Base-by-base conservation (phyloP, 192 early-diverging fungal species). In the Dimargaris cristalligena region DNA sequence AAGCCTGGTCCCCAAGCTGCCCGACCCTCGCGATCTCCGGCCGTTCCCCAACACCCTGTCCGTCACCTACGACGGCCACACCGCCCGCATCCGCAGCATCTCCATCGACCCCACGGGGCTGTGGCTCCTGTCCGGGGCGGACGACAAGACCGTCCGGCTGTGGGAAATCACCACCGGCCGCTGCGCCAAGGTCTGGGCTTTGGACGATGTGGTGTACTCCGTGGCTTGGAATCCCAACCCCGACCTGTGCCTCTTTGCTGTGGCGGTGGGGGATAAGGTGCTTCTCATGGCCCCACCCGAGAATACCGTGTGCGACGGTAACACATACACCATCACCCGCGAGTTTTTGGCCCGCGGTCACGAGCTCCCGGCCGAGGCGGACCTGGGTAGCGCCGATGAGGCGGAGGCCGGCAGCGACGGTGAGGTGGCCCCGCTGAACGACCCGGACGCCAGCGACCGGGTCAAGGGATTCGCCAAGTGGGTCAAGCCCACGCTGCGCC, bases 111-210 rank as follows among this genome's bases (percentile, higher is more conserved):
- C 94, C 18, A 78, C 80, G 33, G 96, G 96, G n/a, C 74, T 90
- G 59, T 97, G 81, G 78, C 68, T 96, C 41, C 73, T 85, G 18
- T 90, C 94, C 4, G 92, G 92, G 45, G 83, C 84, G 4, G 94
- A 99, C 63, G 96, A 99, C 69, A 67, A 79, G 31, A 87, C 88
- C 26, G 81, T 92, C 52, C 78, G 86, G 16, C 61, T 94, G 29
- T 99, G 91, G 91, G 96, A 99, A 73, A 66, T 97, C 16, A 63
- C 78, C 23, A 91, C 92, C 6, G 92, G 91, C 28, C 83, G 93
- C 47, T 91, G 87, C 66, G 73, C 95, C 52, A 70, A 78, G 46
- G 77, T 76, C 20, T 90, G 89, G 82, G 68, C 78, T 34, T 62
- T 94, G 28, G 80, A 80, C 25, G 69, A 65, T 4, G n/a, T 58